Percentiles rank a stretch among this genome's conserved stretches.
These are phyloP conservation scores for Tetrastigma voinierianum DNA, from an alignment of 164 flowering plant genomes.

Conservation along the genomic window DNA sequence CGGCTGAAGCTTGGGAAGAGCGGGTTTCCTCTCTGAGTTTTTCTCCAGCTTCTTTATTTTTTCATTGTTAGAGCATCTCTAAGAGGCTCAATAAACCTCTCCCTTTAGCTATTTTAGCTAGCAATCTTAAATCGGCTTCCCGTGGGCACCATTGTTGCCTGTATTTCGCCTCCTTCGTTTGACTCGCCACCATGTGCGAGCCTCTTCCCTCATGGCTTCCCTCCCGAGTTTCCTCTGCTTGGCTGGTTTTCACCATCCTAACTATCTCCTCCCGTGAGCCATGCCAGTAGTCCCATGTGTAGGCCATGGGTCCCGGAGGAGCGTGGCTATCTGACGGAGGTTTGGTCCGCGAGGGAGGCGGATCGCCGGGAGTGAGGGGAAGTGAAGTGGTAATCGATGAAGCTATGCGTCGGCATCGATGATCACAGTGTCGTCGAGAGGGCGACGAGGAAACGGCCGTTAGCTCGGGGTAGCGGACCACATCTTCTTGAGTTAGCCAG, in stretches of 20 bases:
- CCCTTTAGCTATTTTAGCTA: no score
- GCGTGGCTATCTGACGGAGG: constrained; percentile 91
- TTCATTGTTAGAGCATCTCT: no score
- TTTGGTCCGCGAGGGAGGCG: constrained; percentile 49
- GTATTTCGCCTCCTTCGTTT: no score
- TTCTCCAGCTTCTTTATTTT: no score
- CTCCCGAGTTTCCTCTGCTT: constrained; percentile 42
- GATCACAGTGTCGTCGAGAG: constrained; percentile 49
- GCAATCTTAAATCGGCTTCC: no score
- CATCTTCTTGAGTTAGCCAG: constrained; percentile 89
- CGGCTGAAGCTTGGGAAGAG: no score
- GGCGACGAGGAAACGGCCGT: constrained; percentile 66
- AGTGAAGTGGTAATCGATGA: constrained; percentile 54
- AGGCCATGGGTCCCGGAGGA: constrained; percentile 74
- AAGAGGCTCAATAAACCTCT: no score
- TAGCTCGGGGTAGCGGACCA: constrained; percentile 63
- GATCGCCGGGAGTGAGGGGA: constrained; percentile 47
- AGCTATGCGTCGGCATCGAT: constrained; percentile 39
- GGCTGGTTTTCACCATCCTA: constrained; percentile 42
- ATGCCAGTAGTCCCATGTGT: constrained; percentile 81
- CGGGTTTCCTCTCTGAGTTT: no score
- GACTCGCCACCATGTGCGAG: no score
- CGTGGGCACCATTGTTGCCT: no score
- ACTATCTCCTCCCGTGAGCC: constrained; percentile 73
- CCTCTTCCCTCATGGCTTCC: no score